Base-by-base conservation (phyloP, 2,329 filamentous ascomycete species). In the Xylariaceae sp. region DNA sequence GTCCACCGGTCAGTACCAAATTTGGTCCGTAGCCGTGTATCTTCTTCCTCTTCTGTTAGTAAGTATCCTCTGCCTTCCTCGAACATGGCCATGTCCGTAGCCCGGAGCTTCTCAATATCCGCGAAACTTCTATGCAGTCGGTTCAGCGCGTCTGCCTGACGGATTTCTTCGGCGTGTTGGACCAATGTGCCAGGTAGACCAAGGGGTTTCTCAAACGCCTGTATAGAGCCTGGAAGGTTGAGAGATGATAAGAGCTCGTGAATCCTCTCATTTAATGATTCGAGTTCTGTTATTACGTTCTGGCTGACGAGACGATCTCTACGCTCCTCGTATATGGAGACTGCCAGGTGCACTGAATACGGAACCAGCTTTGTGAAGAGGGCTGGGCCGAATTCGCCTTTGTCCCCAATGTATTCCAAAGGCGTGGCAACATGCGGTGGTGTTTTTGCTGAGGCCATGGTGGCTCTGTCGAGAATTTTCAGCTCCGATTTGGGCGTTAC, bases 291-390 rank as follows among this genome's bases (percentile, higher is more conserved):
- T 43, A 96, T 87, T 31, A 97, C 89, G 44, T 82, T 88, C 58
- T 89, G 87, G 64, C 94, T 95, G 39, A 99, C 86, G 50, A 96
- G 75, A n/a, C 90, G 81, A 66, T 99, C 91, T 49, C 91, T 80
- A 12, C 91, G 82, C 64, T 97, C 91, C 48, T 90, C 90, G 64
- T 99, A 99, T 32, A 97, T 96, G 42, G 90, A 96, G 1, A 91
- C 89, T 7, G 94, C 94, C 43, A 97, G 81, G 63, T 99, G 94
- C 0, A 97, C 94, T 0, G 91, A 90, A 66, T 96, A 97, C 0
- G 94, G 94, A 0, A 99, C 94, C 1, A 99, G 78, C 60, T 92
- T 94, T 2, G 88, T 83, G 66, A 99, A 97, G 0, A 99, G 72
- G 0, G 90, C 88, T 18, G 84, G 84, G 0, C 94, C 92, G 60